A percentile compares a stretch with the other conserved stretches of the same genome.
These are phyloP conservation scores for Gynandropsis gynandra DNA, from an alignment of 345 rosid species.

Conservation along the genomic window DNA sequence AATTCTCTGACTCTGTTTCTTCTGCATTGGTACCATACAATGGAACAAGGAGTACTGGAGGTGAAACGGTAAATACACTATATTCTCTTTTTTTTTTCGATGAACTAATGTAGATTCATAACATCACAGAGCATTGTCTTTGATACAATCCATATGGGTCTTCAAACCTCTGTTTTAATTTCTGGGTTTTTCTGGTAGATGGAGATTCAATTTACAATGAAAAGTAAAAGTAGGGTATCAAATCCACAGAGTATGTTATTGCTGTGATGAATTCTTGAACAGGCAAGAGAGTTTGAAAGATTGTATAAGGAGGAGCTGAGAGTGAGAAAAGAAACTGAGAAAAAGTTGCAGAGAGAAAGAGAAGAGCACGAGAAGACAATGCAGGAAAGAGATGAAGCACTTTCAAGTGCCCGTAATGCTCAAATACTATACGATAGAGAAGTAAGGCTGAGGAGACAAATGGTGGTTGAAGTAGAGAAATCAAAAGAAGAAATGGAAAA, in stretches of 20 bases:
- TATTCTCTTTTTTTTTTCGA: too few relatives aligned
- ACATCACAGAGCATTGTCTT: too few relatives aligned
- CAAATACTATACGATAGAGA: constrained; percentile 25
- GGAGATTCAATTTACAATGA: too few relatives aligned
- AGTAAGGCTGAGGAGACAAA: constrained; percentile 19
- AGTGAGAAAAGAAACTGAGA: constrained; percentile 23
- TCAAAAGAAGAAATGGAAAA: constrained; percentile 23
- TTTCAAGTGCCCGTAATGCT: constrained; percentile 25
- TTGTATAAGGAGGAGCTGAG: constrained; percentile 28
- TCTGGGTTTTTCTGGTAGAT: too few relatives aligned
- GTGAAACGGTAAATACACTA: constrained; percentile 1
- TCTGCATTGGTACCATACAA: constrained; percentile 22
- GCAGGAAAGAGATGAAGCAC: constrained; percentile 29
- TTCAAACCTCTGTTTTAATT: too few relatives aligned
- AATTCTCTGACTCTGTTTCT: constrained; percentile 21
- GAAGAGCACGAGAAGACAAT: constrained; percentile 13
- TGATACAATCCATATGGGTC: too few relatives aligned
- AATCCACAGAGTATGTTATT: not conserved
- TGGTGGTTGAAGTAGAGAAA: constrained; percentile 21
- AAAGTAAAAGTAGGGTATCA: too few relatives aligned
- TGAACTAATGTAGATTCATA: too few relatives aligned
- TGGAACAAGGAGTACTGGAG: constrained; percentile 5
- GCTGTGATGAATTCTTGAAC: constrained; percentile 8
- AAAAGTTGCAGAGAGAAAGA: constrained; percentile 20
- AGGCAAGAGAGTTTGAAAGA: constrained; percentile 15